Evolutionary conservation across 1,139 yeast species (phyloP), one percentile per base, ranked within the genome.

Genomic region (Candida sp.): DNA sequence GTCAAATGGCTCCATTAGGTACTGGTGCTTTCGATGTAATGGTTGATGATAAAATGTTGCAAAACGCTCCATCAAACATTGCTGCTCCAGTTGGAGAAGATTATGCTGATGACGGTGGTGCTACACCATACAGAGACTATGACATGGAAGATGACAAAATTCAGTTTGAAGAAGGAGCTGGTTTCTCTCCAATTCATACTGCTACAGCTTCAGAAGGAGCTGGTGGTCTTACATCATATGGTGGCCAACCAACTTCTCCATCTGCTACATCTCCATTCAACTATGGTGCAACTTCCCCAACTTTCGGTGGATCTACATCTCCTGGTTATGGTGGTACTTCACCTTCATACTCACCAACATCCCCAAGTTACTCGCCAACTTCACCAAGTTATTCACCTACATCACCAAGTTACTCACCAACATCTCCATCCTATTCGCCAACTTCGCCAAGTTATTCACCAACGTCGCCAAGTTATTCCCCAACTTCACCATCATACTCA

Each of bases 1-100:
- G 99, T 43, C 99, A 95, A 75, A 81, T 93, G 80, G 98, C 99
- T 21, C 99, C 99, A 47, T 80, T 95, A 57, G 99, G 99, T 66
- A 95, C 99, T 3, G 99, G 99, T 60, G 86, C 97, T 2, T 95
- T 95, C 61, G 99, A 93, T 63, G 95, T 95, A 39, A 84, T 88
- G 83, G 84, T 95, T 51, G 97, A 95, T 63, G 98, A 95, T 57
- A 83, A 84, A 58, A 82, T 90, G 76, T 77, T 95, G 63, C 84
- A 85, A 51, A 66, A 77, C 43, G 75, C 87, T 42, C 84, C 87
- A 40, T 72, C 79, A 21, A 82, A 79, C 45, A 69, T 73, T 47
- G 63, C 75, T 29, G 77, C 73, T 39, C 72, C 73, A 39, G 54
- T 47, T 32, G 55, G 51, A 39, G 68, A 60, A 25, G 65, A 56